Evolutionary conservation across 768 basidiomycete species (phyloP).

Genomic region (Pilatotrama ljubarskyi): DNA sequence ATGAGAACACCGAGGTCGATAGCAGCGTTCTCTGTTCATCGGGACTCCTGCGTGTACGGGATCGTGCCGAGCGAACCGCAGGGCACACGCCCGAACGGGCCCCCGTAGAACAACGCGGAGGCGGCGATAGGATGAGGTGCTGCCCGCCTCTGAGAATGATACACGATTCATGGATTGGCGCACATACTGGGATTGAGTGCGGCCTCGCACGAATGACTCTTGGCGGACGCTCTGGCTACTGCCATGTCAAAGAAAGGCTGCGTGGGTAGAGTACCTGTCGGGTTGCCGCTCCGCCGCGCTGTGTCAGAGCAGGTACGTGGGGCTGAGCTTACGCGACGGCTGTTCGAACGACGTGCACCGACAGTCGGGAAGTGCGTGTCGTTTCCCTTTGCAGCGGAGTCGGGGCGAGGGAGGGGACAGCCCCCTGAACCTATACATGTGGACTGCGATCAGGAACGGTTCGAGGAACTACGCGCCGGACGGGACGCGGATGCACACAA

Average conservation of each 20-base stretch:
- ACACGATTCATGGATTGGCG: not conserved
- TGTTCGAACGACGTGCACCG: not conserved
- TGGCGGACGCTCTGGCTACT: not conserved
- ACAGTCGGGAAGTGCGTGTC: not conserved
- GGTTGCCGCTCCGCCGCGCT: not conserved
- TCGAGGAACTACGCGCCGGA: not conserved
- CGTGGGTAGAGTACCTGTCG: not conserved
- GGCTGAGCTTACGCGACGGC: not conserved
- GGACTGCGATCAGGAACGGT: constrained; percentile 2
- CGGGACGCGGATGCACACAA: not conserved
- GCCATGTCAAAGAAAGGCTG: not conserved
- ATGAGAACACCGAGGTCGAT: not conserved
- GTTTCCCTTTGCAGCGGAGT: not conserved
- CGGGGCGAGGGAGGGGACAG: not conserved
- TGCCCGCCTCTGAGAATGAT: not conserved
- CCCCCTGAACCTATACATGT: constrained; percentile 6
- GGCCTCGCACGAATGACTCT: not conserved
- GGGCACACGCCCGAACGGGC: not conserved
- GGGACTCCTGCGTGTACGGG: not conserved
- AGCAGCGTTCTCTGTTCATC: not conserved
- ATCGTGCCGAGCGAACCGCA: not conserved
- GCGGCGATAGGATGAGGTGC: not conserved
- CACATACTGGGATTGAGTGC: not conserved
- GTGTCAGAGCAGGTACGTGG: not conserved
- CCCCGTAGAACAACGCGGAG: not conserved